phyloP scores from a whole-genome alignment of 2,329 filamentous ascomycete species.

The Ophiostoma quercus region DNA sequence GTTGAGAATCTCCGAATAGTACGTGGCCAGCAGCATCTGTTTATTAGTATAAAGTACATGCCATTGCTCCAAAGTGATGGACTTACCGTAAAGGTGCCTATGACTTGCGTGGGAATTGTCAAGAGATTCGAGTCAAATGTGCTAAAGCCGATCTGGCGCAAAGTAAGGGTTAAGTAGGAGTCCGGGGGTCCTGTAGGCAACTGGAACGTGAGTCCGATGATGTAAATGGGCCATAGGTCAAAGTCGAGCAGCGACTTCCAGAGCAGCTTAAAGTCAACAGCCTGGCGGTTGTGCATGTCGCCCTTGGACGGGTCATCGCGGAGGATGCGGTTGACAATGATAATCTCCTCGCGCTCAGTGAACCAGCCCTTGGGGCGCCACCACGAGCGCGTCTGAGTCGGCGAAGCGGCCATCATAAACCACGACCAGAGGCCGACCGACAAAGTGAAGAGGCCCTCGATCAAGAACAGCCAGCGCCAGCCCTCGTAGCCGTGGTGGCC shows the following conservation, averaged over 20 bases:
- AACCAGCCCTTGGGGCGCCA: background rate
- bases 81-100: background rate
- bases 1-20: conserved; percentile 13
- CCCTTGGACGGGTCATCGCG: conserved; percentile 56
- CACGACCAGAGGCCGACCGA: conserved; percentile 41
- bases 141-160: background rate
- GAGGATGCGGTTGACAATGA: conserved; percentile 36
- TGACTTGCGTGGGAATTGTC: background rate
- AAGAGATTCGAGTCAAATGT: background rate
- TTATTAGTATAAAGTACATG: background rate
- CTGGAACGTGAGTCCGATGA: conserved; percentile 24
- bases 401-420: conserved; percentile 44
- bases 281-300: conserved; percentile 54
- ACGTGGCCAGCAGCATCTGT: background rate
- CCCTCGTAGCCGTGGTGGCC: conserved; percentile 36
- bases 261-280: conserved; percentile 40
- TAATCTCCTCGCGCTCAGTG: background rate
- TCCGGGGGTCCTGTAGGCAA: conserved; percentile 20
- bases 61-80: background rate
- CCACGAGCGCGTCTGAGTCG: conserved; percentile 35
- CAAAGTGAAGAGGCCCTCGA: conserved; percentile 47
- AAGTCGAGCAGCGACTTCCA: conserved; percentile 23
- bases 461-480: conserved; percentile 46
- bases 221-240: conserved; percentile 27
- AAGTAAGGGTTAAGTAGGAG: background rate